Base-by-base conservation (phyloP, 495 filamentous ascomycete species). In the Xylaria flabelliformis region DNA sequence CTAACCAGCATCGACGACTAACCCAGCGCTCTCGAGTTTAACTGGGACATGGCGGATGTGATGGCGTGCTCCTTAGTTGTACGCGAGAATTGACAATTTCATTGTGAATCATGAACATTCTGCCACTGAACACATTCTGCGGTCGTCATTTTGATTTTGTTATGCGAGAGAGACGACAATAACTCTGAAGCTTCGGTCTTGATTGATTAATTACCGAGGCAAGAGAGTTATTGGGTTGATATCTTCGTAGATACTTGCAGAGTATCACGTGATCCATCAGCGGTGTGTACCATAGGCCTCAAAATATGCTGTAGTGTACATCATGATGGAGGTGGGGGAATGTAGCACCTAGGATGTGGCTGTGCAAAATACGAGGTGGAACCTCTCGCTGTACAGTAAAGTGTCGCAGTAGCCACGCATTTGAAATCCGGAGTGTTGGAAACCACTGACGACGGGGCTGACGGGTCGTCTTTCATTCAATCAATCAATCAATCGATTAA, bases 341-440 rank as follows among this genome's bases (percentile, higher is more conserved):
- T 12, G 41, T 44, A 44, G 12, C 41, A 1, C 3, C 6, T 26
- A 13, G 36, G 39, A 41, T 29, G 61, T 61, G 58, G 58, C 58
- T 61, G 58, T 61, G 58, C 58, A 39, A 59, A 34, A 58, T 61
- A n/a, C 55, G 29, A 36, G 8, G 10, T 13, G 13, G 55, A 2
- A 36, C 29, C n/a, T n/a, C n/a, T 19, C 3, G 29, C 26, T 6
- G 36, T n/a, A 32, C 79, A 72, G 74, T 77, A 19, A 48, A 36
- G 46, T 41, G 64, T 67, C 62, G 62, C 62, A 64, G 41, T 6
- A 64, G 64, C 29, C 65, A 55, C 48, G 10, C 65, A 67, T 67
- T 67, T 67, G 65, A 56, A 67, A 67, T 67, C 65, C 65, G 65
- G 34, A 67, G 48, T 44, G 48, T 7, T 64, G 61, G 21, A 10